Evolutionary conservation across 2,329 filamentous ascomycete genomes (phyloP).

Genomic region (Lachnellula suecica): DNA sequence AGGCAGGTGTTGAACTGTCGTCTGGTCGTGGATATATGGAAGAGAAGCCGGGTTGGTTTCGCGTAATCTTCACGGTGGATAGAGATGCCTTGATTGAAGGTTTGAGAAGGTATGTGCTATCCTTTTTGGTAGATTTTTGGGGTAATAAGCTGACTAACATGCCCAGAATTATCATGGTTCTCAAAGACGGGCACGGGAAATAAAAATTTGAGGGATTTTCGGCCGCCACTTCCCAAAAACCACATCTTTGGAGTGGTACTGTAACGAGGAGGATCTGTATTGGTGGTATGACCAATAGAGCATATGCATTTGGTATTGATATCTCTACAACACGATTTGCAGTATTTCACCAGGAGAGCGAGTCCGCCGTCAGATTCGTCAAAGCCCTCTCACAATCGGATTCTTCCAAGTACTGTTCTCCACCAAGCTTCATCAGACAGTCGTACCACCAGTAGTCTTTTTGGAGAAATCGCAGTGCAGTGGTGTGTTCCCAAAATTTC

Average conservation of each 20-base stretch:
- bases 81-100: constrained; percentile 6
- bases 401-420: constrained; percentile 17
- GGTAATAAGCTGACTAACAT: no score
- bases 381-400: constrained; percentile 22
- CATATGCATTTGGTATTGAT: no score
- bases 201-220: no score
- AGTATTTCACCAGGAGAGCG: constrained; percentile 17
- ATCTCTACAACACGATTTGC: no score
- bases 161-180: no score
- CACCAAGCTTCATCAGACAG: constrained; percentile 20
- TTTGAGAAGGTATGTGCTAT: constrained; percentile 10
- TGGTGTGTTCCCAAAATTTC: constrained; percentile 34
- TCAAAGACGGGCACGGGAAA: no score
- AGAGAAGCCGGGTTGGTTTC: constrained; percentile 48
- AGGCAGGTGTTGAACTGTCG: constrained; percentile 50
- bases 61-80: constrained; percentile 44
- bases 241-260: no score
- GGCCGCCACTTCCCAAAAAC: no score
- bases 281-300: no score
- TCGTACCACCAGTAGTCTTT: constrained; percentile 23
- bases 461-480: constrained; percentile 15
- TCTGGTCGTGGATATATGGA: constrained; percentile 46
- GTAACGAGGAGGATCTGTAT: no score
- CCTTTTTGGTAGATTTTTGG: no score
- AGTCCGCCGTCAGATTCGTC: constrained; percentile 18